A percentile compares a stretch with the other conserved stretches of the same genome.
Evolutionary conservation across 2,329 filamentous ascomycete genomes (phyloP).

Genomic region (Calonectria honghensis): DNA sequence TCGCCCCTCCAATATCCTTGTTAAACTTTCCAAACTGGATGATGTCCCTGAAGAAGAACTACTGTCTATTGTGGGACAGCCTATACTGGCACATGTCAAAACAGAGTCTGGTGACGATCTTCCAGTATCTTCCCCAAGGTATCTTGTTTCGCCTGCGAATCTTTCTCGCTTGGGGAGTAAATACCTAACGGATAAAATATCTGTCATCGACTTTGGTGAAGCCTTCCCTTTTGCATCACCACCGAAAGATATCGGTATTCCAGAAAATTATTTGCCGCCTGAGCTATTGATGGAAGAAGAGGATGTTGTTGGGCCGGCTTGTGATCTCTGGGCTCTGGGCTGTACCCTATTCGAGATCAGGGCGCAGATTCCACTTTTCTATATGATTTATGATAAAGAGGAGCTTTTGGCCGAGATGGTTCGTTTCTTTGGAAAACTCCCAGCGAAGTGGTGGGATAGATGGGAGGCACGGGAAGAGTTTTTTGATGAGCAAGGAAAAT

Average conservation of each 20-base stretch:
- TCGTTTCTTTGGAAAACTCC: constrained; percentile 57
- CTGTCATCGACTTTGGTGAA: constrained; percentile 53
- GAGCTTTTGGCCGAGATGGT: constrained; percentile 56
- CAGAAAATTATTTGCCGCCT: constrained; percentile 55
- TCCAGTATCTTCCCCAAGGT: constrained; percentile 45
- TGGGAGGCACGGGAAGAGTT: constrained; percentile 52
- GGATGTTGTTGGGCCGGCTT: constrained; percentile 40
- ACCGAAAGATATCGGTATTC: constrained; percentile 53
- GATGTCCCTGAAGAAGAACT: constrained; percentile 49
- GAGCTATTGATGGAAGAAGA: constrained; percentile 53
- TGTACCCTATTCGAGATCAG: constrained; percentile 60
- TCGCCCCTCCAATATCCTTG: constrained; percentile 54
- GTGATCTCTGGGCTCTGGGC: constrained; percentile 59
- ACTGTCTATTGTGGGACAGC: constrained; percentile 43
- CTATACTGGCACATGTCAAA: constrained; percentile 25
- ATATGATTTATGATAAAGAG: constrained; percentile 55
- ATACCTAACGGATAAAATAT: constrained; percentile 45
- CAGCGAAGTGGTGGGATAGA: constrained; percentile 56
- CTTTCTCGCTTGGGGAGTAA: neutral
- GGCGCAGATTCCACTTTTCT: constrained; percentile 54
- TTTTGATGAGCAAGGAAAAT: constrained; percentile 49
- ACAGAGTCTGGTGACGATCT: constrained; percentile 34
- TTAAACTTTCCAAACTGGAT: constrained; percentile 49
- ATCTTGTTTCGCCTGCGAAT: constrained; percentile 50
- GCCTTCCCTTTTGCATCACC: constrained; percentile 43